Conservation (phyloP, 139 green algal genomes). For the Zygnema cylindricum region DNA sequence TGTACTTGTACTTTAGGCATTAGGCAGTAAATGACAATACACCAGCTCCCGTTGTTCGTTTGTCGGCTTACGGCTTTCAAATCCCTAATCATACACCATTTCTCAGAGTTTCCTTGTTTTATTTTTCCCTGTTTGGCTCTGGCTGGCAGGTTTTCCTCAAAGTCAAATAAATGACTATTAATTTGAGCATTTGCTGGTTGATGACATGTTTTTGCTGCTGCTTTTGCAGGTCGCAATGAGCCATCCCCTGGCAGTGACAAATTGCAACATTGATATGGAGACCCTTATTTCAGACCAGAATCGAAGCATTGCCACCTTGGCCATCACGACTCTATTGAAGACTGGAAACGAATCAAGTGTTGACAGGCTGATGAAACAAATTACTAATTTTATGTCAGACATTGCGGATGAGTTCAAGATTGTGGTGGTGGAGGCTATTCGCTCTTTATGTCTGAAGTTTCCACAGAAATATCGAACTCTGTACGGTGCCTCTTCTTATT, state of each 20-base stretch:
- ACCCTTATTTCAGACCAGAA: constrained; percentile 91
- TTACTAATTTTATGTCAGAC: constrained; percentile 96
- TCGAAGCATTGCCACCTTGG: constrained; percentile 95
- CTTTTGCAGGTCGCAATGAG: constrained; percentile 85
- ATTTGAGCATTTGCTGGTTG: no score
- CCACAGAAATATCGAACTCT: constrained; percentile 91
- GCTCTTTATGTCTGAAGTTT: constrained; percentile 96
- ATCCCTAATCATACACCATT: no score
- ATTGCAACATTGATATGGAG: constrained; percentile 99
- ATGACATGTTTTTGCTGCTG: no score
- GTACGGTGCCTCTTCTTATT: constrained; percentile 5
- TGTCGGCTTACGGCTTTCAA: no score
- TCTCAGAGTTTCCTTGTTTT: no score
- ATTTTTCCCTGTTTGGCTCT: no score
- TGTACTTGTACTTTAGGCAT: no score
- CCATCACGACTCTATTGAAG: constrained; percentile 99
- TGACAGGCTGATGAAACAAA: constrained; percentile 98
- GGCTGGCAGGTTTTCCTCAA: no score
- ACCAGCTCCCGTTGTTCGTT: no score
- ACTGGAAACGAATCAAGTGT: constrained; percentile 94
- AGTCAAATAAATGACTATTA: no score
- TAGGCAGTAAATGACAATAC: no score
- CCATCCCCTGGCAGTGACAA: constrained; percentile 89
- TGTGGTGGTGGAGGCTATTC: constrained; percentile 96
- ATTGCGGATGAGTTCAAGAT: constrained; percentile 99